These are phyloP conservation scores for Lachancea waltii DNA, from an alignment of 805 yeast genomes.

Conservation along the genomic window DNA sequence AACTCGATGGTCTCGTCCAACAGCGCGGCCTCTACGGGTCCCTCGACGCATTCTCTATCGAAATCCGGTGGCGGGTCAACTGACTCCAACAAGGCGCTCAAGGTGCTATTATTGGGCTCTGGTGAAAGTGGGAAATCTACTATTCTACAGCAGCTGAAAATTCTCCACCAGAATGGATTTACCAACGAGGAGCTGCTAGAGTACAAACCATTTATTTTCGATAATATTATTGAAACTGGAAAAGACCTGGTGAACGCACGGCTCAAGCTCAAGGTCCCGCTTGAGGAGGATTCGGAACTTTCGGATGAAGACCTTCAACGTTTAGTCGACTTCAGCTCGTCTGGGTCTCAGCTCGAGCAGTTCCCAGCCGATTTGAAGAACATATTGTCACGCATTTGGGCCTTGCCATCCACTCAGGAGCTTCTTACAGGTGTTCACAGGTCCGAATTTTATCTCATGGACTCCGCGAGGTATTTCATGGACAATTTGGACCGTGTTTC, in stretches of 20 bases:
- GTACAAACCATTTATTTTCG: slow-evolving; percentile 71
- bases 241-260: slow-evolving; percentile 65
- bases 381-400: slow-evolving; percentile 48
- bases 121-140: slow-evolving; percentile 46
- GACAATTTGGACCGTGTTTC: slow-evolving; percentile 53
- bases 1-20: slow-evolving; percentile 6
- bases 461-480: slow-evolving; percentile 76
- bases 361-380: slow-evolving; percentile 45
- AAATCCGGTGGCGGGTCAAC: slow-evolving; percentile 7
- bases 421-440: slow-evolving; percentile 50
- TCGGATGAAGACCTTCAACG: slow-evolving; percentile 26
- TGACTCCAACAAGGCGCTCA: slow-evolving; percentile 28
- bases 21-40: slow-evolving; percentile 6
- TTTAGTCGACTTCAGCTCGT: slow-evolving; percentile 9
- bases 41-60: neutral
- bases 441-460: slow-evolving; percentile 74
- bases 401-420: slow-evolving; percentile 49
- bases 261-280: slow-evolving; percentile 37
- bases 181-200: slow-evolving; percentile 55
- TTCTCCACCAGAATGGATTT: slow-evolving; percentile 32
- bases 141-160: slow-evolving; percentile 37
- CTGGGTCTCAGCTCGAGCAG: slow-evolving; percentile 21
- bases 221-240: slow-evolving; percentile 71
- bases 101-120: slow-evolving; percentile 74
- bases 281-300: slow-evolving; percentile 31